Evolutionary conservation across 306 rosid species (phyloP), one percentile per base, ranked within the genome.

Genomic region (Corylus americana): DNA sequence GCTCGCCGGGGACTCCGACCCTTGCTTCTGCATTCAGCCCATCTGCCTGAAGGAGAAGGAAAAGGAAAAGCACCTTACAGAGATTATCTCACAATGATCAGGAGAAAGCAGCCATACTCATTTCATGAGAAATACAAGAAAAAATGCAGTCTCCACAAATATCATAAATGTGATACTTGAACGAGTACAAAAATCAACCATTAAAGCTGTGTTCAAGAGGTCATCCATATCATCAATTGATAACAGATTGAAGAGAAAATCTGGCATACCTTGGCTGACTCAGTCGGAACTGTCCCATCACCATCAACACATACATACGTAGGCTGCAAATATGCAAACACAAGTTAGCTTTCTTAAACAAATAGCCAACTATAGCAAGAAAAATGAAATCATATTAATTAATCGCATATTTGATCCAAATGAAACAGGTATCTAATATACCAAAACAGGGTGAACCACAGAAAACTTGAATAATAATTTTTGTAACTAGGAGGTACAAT

Each of bases 251-350:
- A 67, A 81, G 7, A 45, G 71, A 49, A 70, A 73, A 78, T 73
- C 71, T 67, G 74, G 54, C 86, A 71, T 80, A 95, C 99, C 99
- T 88, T 93, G 4, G 99, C 93, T 5, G 99, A 95, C 74, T 93
- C 99, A 20, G 81, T 80, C 18, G 99, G 99, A 49, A 93, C 98
- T 54, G 98, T 95, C 71, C 99, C 99, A 79, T 95, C 99, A 44
- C 99, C 99, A 61, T 95, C 93, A 45, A 95, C 99, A 18, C 83
- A 88, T 50, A 93, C 67, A 50, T 77, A 91, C 50, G 61, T 86
- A 76, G 96, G 92, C 99, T 95, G 99, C 55, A 78, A 68, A 64
- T 79, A 77, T 4, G 55, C 67, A 76, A 80, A 77, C 51, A 79
- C 29, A 27, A 14, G 59, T 81, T 31, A 77, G 87, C 67, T 73